Percentiles rank a stretch among this genome's conserved stretches.
phyloP scores from a whole-genome alignment of 306 rosid species.

The Purshia tridentata region DNA sequence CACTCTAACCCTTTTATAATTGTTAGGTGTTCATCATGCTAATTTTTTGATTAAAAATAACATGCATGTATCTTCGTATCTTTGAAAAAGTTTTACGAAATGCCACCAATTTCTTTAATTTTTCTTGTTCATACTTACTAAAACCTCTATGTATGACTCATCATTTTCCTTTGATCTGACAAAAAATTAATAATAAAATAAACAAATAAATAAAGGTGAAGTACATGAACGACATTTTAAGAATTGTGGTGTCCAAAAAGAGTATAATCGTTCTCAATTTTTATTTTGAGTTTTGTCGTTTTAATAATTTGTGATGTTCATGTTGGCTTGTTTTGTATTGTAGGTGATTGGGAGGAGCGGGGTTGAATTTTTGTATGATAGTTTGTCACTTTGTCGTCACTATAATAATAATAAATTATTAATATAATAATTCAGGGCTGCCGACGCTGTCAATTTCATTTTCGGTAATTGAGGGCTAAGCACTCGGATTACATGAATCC shows the following conservation, averaged over 20 bases:
- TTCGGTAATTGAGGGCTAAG: slow-evolving; percentile 20
- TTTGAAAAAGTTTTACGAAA: too few species aligned
- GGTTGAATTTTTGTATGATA: neutral
- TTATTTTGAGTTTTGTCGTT: neutral
- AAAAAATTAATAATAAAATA: neutral
- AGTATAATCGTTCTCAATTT: neutral
- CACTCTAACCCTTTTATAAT: too few species aligned
- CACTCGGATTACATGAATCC: slow-evolving; percentile 14
- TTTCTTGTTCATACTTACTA: too few species aligned
- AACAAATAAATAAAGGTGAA: neutral
- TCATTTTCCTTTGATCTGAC: too few species aligned
- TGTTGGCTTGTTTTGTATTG: neutral
- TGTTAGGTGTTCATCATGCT: too few species aligned
- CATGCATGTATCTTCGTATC: too few species aligned
- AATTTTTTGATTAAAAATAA: too few species aligned
- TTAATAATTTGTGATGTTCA: neutral
- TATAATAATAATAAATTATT: too few species aligned
- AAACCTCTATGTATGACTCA: too few species aligned
- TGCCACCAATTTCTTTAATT: too few species aligned
- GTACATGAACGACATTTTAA: slow-evolving; percentile 1
- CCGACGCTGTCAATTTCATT: slow-evolving; percentile 45
- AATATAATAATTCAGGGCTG: slow-evolving; percentile 9
- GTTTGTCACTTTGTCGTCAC: slow-evolving; percentile 7
- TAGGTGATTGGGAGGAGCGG: neutral
- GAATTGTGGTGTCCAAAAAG: neutral